Conservation (phyloP, 2,329 filamentous ascomycete genomes). For the Pseudogymnoascus sp. region DNA sequence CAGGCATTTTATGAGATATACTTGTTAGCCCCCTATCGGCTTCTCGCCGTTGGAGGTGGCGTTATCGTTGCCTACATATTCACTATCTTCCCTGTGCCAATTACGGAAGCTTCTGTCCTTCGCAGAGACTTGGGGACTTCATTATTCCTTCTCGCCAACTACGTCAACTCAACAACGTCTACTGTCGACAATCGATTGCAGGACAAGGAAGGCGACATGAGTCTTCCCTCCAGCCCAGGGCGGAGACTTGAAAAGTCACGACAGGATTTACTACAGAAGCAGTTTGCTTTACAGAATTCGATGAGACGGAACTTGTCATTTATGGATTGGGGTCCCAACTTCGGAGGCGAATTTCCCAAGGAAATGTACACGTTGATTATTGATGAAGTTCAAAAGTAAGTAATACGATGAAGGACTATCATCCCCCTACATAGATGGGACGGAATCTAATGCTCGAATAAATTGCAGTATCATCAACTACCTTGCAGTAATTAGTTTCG, state of each 20-base stretch:
- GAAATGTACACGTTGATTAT: conserved; percentile 16
- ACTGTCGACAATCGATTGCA: conserved; percentile 45
- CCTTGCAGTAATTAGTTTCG: conserved; percentile 58
- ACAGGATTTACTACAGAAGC: conserved; percentile 51
- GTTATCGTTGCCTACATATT: conserved; percentile 65
- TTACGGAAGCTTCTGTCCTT: conserved; percentile 63
- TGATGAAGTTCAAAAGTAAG: conserved; percentile 19
- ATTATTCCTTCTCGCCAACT: conserved; percentile 66
- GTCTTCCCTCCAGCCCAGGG: conserved; percentile 10
- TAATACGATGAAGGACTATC: conserved; percentile 13
- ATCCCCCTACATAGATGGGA: neutral
- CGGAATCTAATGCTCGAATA: neutral
- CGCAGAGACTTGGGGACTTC: conserved; percentile 60
- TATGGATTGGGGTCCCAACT: conserved; percentile 60
- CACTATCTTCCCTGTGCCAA: conserved; percentile 67
- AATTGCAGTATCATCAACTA: conserved; percentile 54
- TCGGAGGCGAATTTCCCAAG: conserved; percentile 62
- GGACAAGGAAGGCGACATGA: conserved; percentile 42
- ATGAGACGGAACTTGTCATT: conserved; percentile 56
- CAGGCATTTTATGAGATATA: conserved; percentile 65
- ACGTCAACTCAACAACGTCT: conserved; percentile 64
- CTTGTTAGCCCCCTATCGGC: conserved; percentile 60
- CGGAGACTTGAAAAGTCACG: conserved; percentile 27
- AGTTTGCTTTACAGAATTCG: conserved; percentile 55
- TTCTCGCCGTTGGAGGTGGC: conserved; percentile 60